phyloP scores from a whole-genome alignment of 768 basidiomycete species.

The Naematelia encephala region DNA sequence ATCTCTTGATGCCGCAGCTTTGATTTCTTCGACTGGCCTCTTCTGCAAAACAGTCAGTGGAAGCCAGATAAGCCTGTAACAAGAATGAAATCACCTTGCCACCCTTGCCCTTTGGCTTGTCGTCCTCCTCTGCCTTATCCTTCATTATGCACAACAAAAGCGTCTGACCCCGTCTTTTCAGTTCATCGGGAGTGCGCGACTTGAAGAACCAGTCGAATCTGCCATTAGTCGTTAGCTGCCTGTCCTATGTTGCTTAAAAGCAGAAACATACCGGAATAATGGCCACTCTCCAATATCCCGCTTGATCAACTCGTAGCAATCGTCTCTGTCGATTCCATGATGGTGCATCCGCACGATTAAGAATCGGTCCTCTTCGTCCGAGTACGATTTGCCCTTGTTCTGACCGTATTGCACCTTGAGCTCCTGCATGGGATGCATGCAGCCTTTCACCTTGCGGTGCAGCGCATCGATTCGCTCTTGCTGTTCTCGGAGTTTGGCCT shows the following conservation, averaged over 20 bases:
- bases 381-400: constrained; percentile 94
- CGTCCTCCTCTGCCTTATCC: constrained; percentile 63
- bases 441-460: constrained; percentile 73
- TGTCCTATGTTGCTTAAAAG: neutral
- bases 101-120: constrained; percentile 52
- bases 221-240: neutral
- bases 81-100: constrained; percentile 22
- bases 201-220: constrained; percentile 97
- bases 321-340: constrained; percentile 77
- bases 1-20: constrained; percentile 22
- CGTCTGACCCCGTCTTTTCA: constrained; percentile 82
- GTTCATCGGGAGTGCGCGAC: constrained; percentile 81
- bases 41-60: constrained; percentile 12
- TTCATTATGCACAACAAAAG: constrained; percentile 86
- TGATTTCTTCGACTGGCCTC: constrained; percentile 27
- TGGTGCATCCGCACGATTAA: constrained; percentile 82
- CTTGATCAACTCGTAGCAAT: constrained; percentile 93
- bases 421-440: constrained; percentile 91
- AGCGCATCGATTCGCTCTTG: constrained; percentile 71
- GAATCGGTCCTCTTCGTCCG: constrained; percentile 95
- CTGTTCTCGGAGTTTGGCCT: constrained; percentile 74
- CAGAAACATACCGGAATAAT: constrained; percentile 63
- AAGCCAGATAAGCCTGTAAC: neutral
- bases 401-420: constrained; percentile 87
- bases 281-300: constrained; percentile 95